phyloP scores from a whole-genome alignment of 352 stramenopile genomes.

The Phytophthora idaei region DNA sequence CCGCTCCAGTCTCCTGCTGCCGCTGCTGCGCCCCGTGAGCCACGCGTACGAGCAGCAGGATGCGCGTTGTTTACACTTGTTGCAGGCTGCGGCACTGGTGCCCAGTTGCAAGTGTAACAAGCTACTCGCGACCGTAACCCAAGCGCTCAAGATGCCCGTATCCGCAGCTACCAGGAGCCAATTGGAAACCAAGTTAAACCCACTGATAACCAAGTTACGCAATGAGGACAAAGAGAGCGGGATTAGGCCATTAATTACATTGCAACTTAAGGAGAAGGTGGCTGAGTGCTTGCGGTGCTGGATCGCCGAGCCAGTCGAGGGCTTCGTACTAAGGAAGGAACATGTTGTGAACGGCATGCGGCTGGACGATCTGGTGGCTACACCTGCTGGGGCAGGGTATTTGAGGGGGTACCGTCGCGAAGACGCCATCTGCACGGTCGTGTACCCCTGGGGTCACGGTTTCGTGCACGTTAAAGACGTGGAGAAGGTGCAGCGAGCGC shows the following conservation, averaged over 20 bases:
- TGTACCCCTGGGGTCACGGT: slow-evolving; percentile 78
- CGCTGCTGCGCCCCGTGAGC: slow-evolving; percentile 44
- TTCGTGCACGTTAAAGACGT: slow-evolving; percentile 70
- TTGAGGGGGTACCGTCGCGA: slow-evolving; percentile 60
- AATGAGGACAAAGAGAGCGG: slow-evolving; percentile 10
- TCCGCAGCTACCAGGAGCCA: slow-evolving; percentile 36
- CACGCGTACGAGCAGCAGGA: slow-evolving; percentile 72
- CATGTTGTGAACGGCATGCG: slow-evolving; percentile 67
- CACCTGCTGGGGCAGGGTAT: slow-evolving; percentile 62
- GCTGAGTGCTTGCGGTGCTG: slow-evolving; percentile 71
- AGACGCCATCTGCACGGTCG: slow-evolving; percentile 68
- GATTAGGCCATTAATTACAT: slow-evolving; percentile 41
- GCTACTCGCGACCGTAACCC: slow-evolving; percentile 46
- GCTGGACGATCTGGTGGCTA: slow-evolving; percentile 72
- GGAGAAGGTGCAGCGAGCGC: slow-evolving; percentile 45
- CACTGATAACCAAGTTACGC: slow-evolving; percentile 26
- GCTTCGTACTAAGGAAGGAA: slow-evolving; percentile 70
- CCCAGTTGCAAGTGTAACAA: slow-evolving; percentile 66
- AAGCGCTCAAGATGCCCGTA: slow-evolving; percentile 58
- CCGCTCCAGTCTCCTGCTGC: slow-evolving; percentile 64
- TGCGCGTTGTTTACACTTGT: slow-evolving; percentile 69
- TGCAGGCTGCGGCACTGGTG: slow-evolving; percentile 64
- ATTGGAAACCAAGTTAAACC: slow-evolving; percentile 41
- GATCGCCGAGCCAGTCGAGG: slow-evolving; percentile 73
- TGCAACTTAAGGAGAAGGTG: slow-evolving; percentile 75